Evolutionary conservation across 2,329 filamentous ascomycete species (phyloP), one percentile per base, ranked within the genome.

Genomic region (Trichophyton simii): DNA sequence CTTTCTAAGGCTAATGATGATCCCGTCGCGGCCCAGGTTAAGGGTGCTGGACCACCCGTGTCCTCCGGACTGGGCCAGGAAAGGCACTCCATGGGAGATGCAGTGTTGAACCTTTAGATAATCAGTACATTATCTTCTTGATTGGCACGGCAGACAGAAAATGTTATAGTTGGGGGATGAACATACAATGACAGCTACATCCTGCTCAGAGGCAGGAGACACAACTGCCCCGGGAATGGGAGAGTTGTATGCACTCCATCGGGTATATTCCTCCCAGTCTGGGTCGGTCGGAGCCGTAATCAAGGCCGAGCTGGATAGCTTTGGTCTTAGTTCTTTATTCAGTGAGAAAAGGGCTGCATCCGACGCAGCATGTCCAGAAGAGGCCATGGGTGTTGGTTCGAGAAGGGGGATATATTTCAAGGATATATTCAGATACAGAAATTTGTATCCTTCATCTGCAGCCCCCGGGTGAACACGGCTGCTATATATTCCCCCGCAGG

Each of bases 21-120:
- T 78, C 3, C 81, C 81, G 59, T 73, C 69, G 3, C 77, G 65
- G 73, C 83, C 78, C 46, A 69, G 73, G 0, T 77, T 78, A 1
- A 83, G 66, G 0, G 78, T 80, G 46, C 73, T 79, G 50, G 80
- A 72, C 2, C 77, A 72, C 2, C 81, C 82, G 62, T 84, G 82
- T 1, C 72, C 76, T 13, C 79, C 79, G 66, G 80, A 82, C 67
- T 74, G 77, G 0, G 80, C 77, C 2, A 84, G 75, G 63, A 84
- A 82, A 0, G 81, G 79, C 1, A 82, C 61, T 1, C 72, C 66
- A 55, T 75, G 68, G 46, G 72, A 66, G 64, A 78, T 80, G 44
- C 81, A 80, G 62, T 73, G 82, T 68, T 74, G 72, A 44, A 80
- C 73, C 77, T 79, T 44, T 6, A 7, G 11, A 9, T 13, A 38